Conservation (phyloP, 306 rosid species). For the Myrica gale region DNA sequence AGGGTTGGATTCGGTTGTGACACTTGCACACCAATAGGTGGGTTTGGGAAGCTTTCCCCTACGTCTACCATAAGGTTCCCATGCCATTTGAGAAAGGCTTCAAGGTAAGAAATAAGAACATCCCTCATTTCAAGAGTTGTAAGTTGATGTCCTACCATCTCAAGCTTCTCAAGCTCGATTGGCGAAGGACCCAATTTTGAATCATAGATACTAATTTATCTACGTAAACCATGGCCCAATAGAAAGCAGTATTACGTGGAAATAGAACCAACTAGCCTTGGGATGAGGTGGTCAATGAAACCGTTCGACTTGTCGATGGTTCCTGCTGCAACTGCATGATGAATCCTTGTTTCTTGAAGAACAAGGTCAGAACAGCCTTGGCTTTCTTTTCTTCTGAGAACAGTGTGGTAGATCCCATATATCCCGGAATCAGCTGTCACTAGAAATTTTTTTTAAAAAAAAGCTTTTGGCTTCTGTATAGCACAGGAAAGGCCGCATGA, state of each 20-base stretch:
- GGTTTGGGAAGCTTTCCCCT: too few species aligned
- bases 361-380: conserved; percentile 75
- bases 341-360: conserved; percentile 81
- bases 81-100: conserved; percentile 64
- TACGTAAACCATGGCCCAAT: background rate
- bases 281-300: conserved; percentile 70
- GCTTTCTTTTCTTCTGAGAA: conserved; percentile 93
- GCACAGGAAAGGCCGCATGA: conserved; percentile 15
- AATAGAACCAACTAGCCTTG: conserved; percentile 81
- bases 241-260: conserved; percentile 33
- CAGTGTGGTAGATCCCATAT: conserved; percentile 57
- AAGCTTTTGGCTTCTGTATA: background rate
- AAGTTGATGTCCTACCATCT: conserved; percentile 72
- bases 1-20: too few species aligned
- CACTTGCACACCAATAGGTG: too few species aligned
- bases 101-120: conserved; percentile 70
- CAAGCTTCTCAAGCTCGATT: conserved; percentile 28
- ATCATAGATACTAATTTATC: background rate
- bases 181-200: too few species aligned
- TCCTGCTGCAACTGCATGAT: conserved; percentile 68
- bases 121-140: conserved; percentile 91
- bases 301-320: conserved; percentile 68
- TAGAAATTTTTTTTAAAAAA: conserved; percentile 25
- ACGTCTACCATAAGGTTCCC: too few species aligned
- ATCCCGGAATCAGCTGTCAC: conserved; percentile 41